A percentile compares a stretch with the other conserved stretches of the same genome.
phyloP scores from a whole-genome alignment of 2,329 filamentous ascomycete genomes.

The Dactylella cylindrospora region DNA sequence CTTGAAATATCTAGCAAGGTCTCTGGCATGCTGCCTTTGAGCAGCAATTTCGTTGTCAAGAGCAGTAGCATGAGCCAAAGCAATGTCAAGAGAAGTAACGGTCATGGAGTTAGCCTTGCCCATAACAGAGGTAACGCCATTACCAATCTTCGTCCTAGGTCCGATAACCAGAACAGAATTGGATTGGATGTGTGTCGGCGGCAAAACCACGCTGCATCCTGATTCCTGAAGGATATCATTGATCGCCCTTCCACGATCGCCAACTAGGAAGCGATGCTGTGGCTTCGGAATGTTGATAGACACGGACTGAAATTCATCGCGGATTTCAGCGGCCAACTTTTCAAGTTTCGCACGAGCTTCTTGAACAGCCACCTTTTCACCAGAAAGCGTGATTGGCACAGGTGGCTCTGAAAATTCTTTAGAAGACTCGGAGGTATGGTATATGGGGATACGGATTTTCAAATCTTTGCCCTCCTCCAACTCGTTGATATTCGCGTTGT shows the following conservation, averaged over 20 bases:
- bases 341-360: conserved; percentile 79
- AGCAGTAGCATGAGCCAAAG: conserved; percentile 73
- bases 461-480: conserved; percentile 74
- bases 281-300: conserved; percentile 71
- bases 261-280: conserved; percentile 92
- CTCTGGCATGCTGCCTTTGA: conserved; percentile 71
- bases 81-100: conserved; percentile 78
- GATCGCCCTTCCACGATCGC: conserved; percentile 73
- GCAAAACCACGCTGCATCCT: conserved; percentile 83
- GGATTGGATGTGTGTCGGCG: conserved; percentile 72
- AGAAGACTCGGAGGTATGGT: conserved; percentile 45
- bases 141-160: conserved; percentile 69
- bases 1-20: conserved; percentile 83
- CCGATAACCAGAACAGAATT: conserved; percentile 85
- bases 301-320: conserved; percentile 72
- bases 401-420: conserved; percentile 46
- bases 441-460: conserved; percentile 72
- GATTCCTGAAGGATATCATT: conserved; percentile 88
- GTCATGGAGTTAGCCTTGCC: conserved; percentile 82
- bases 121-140: conserved; percentile 79
- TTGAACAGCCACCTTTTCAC: conserved; percentile 80
- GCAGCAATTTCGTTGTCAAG: conserved; percentile 62
- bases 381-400: conserved; percentile 71
- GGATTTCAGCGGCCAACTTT: conserved; percentile 72
- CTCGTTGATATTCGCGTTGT: conserved; percentile 66